A percentile compares a stretch with the other conserved stretches of the same genome.
phyloP scores from a whole-genome alignment of 805 yeast species.

The Torulaspora indica region DNA sequence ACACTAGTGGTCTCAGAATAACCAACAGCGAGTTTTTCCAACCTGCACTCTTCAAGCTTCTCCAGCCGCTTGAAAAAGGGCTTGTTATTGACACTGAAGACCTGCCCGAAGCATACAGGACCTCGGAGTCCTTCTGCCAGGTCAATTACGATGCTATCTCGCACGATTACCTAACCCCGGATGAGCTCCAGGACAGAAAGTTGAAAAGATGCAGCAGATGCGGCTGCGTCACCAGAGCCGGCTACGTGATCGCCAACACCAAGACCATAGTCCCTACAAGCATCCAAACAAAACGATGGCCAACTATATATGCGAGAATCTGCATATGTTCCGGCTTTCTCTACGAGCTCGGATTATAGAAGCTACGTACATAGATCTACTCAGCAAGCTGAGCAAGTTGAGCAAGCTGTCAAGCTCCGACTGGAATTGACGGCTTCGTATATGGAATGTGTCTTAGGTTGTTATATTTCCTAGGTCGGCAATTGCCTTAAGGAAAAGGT shows the following conservation, averaged over 20 bases:
- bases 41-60: constrained; percentile 36
- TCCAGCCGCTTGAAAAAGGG: constrained; percentile 33
- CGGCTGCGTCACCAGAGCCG: constrained; percentile 43
- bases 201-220: constrained; percentile 51
- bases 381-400: too few relatives aligned
- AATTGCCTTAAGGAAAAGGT: too few relatives aligned
- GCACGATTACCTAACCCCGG: constrained; percentile 25
- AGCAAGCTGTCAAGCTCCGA: too few relatives aligned
- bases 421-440: too few relatives aligned
- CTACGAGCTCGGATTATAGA: constrained; percentile 23
- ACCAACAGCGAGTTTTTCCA: constrained; percentile 33
- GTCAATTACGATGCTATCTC: constrained; percentile 34
- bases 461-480: too few relatives aligned
- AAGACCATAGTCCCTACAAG: constrained; percentile 35
- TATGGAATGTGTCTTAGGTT: too few relatives aligned
- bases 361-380: too few relatives aligned
- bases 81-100: constrained; percentile 56
- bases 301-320: constrained; percentile 33
- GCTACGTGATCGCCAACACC: constrained; percentile 32
- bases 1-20: constrained; percentile 32
- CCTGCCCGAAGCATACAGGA: constrained; percentile 31
- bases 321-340: constrained; percentile 38
- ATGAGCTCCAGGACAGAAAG: constrained; percentile 23
- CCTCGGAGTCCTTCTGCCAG: constrained; percentile 38
- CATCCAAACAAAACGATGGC: constrained; percentile 37